Evolutionary conservation across 306 rosid species (phyloP), one percentile per base, ranked within the genome.

Genomic region (Luffa acutangula): DNA sequence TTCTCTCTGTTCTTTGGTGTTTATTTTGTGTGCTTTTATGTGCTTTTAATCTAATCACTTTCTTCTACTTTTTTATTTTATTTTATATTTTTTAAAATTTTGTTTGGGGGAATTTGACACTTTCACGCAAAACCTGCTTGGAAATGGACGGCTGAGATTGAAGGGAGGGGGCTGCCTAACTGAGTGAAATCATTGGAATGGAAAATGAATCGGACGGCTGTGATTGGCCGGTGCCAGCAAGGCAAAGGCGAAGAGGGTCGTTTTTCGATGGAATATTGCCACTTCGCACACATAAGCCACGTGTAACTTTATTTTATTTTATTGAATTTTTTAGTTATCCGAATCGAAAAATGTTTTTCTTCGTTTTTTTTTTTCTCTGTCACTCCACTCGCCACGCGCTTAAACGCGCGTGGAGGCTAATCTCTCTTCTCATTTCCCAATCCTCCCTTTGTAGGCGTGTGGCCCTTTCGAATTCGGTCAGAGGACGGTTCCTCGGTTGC

Each of bases 231-330:
- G 33, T 78, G 91, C 89, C 88, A 80, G 78, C 88, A 45, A 86
- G 91, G 89, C 91, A 86, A 80, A 41, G 8, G 3, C 10, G 12
- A 48, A 53, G 51, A 53, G 64, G 34, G 79, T 88, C 84, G 43
- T 79, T 80, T 81, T 88, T 84, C 37, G 58, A 81, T 74, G 73
- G 80, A 79, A 83, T 79, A 71, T 71, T 63, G 85, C 71, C 65
- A 79, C 80, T 77, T 77, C 80, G 79, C 82, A 81, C 72, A 51
- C 48, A 80, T 83, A 70, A 67, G 79, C 81, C 85, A 62, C 84
- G 85, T 74, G 85, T 83, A 74, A 57, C 83, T 82, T 82, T 77
- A 67, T 77, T 79, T 76, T 39, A 78, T 78, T 64, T 34, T 57
- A 72, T 77, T 51, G 2, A 6, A 42, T 80, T 80, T 77, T 57